A percentile compares a stretch with the other conserved stretches of the same genome.
phyloP scores from a whole-genome alignment of 495 filamentous ascomycete genomes.

The Penicillium canescens region DNA sequence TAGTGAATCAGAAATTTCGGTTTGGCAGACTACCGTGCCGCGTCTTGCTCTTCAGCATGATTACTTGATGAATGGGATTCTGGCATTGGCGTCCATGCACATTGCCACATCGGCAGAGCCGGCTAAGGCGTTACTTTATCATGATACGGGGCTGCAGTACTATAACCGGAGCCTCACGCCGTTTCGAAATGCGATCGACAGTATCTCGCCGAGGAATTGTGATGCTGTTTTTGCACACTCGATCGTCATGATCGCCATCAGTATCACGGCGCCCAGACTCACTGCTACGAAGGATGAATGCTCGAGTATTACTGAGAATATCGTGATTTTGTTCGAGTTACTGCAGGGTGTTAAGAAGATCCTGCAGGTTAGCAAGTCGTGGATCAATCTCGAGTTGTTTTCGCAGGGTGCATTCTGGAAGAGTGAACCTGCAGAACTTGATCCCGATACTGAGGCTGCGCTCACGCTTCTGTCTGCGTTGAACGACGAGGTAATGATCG shows the following conservation, averaged over 20 bases:
- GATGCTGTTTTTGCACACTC: slow-evolving; percentile 50
- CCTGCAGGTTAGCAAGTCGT: slow-evolving; percentile 16
- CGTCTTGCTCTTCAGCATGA: slow-evolving; percentile 42
- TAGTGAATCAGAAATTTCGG: slow-evolving; percentile 18
- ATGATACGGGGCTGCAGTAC: slow-evolving; percentile 43
- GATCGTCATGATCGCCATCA: slow-evolving; percentile 42
- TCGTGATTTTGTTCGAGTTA: slow-evolving; percentile 28
- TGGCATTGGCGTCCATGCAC: slow-evolving; percentile 52
- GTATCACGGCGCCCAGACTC: slow-evolving; percentile 40
- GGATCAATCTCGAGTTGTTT: slow-evolving; percentile 27
- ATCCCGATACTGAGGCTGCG: slow-evolving; percentile 15
- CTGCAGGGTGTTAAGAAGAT: slow-evolving; percentile 35
- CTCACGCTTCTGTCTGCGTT: slow-evolving; percentile 16
- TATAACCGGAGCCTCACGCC: slow-evolving; percentile 44
- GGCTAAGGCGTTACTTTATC: slow-evolving; percentile 33
- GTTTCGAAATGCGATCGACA: slow-evolving; percentile 42
- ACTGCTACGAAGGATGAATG: slow-evolving; percentile 18
- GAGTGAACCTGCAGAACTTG: slow-evolving; percentile 10
- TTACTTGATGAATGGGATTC: slow-evolving; percentile 53
- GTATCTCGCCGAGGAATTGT: slow-evolving; percentile 41
- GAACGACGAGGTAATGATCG: slow-evolving; percentile 17
- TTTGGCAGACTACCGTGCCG: slow-evolving; percentile 39
- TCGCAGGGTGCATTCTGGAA: slow-evolving; percentile 21
- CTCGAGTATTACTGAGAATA: slow-evolving; percentile 25
- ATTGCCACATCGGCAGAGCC: slow-evolving; percentile 36